Evolutionary conservation across 768 basidiomycete species (phyloP).

Genomic region (Astraeus odoratus): DNA sequence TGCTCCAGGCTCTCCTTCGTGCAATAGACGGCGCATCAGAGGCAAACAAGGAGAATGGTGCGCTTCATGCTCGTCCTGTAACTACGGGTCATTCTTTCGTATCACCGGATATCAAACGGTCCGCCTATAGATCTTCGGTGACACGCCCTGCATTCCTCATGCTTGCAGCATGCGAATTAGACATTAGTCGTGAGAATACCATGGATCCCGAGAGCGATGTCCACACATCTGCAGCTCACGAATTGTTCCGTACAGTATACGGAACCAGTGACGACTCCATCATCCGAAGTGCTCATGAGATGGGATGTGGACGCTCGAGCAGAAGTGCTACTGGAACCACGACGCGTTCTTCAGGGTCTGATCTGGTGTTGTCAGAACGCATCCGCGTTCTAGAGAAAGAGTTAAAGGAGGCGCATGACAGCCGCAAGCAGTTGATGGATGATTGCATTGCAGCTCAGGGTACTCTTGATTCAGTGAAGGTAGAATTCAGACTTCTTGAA

Average conservation of each 20-base stretch:
- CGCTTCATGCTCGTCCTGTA: constrained; percentile 18
- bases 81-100: constrained; percentile 12
- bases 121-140: constrained; percentile 11
- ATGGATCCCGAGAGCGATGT: constrained; percentile 12
- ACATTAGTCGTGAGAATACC: constrained; percentile 23
- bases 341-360: constrained; percentile 3
- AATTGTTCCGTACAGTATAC: constrained; percentile 26
- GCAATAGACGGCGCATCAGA: no score
- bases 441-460: constrained; percentile 13
- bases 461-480: constrained; percentile 4
- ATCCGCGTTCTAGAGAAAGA: constrained; percentile 21
- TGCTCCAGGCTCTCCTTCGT: constrained; percentile 23
- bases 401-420: constrained; percentile 9
- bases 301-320: constrained; percentile 4
- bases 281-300: constrained; percentile 12
- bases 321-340: constrained; percentile 8
- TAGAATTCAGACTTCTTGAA: background rate
- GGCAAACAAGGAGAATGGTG: no score
- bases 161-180: constrained; percentile 27
- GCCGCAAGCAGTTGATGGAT: constrained; percentile 14
- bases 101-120: constrained; percentile 3
- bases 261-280: constrained; percentile 18
- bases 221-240: constrained; percentile 18
- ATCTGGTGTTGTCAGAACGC: constrained; percentile 5
- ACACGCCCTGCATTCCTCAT: constrained; percentile 25